Conservation (phyloP, 2,329 filamentous ascomycete species). For the Huntiella moniliformis region DNA sequence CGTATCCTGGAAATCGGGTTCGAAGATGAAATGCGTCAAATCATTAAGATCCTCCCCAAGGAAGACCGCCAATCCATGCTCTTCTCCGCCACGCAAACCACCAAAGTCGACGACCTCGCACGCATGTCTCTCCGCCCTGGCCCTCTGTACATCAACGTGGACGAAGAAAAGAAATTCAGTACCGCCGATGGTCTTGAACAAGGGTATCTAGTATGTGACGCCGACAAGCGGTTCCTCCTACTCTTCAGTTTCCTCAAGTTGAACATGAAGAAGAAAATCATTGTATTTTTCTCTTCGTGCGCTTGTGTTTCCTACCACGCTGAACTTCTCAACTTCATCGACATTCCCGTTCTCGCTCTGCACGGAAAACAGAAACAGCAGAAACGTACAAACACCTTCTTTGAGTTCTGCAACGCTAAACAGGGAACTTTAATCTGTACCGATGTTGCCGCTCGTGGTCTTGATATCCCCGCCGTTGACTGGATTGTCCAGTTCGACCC, state of each 20-base stretch:
- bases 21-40: constrained; percentile 94
- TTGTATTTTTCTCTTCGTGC: constrained; percentile 88
- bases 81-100: constrained; percentile 97
- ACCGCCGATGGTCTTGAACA: constrained; percentile 91
- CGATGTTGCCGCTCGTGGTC: constrained; percentile 82
- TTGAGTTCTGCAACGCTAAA: constrained; percentile 66
- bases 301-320: constrained; percentile 91
- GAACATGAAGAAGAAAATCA: constrained; percentile 88
- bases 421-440: constrained; percentile 86
- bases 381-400: constrained; percentile 97
- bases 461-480: constrained; percentile 91
- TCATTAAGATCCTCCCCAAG: constrained; percentile 81
- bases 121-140: constrained; percentile 81
- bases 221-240: constrained; percentile 81
- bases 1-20: constrained; percentile 94
- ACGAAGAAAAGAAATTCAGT: constrained; percentile 71
- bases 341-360: constrained; percentile 69
- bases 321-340: constrained; percentile 93
- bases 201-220: constrained; percentile 84
- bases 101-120: constrained; percentile 92
- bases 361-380: constrained; percentile 98
- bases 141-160: constrained; percentile 92
- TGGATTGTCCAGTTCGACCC: constrained; percentile 95
- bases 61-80: constrained; percentile 86
- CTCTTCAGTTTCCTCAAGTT: constrained; percentile 82